phyloP scores from a whole-genome alignment of 2,329 filamentous ascomycete genomes.

The Colletotrichum tropicale region DNA sequence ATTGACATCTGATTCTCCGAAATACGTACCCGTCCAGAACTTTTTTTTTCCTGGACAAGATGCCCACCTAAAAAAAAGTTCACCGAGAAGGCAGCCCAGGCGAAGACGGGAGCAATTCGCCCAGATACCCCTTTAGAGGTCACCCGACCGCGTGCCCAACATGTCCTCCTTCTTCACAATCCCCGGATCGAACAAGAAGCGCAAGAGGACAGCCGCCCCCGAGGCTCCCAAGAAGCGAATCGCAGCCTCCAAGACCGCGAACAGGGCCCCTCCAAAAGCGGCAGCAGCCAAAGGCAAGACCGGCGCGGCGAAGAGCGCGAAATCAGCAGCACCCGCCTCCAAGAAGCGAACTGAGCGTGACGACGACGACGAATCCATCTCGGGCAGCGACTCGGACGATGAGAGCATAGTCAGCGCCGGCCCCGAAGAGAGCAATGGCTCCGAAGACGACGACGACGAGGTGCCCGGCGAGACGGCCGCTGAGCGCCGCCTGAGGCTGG shows the following conservation, averaged over 20 bases:
- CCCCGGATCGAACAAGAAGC: slow-evolving; percentile 86
- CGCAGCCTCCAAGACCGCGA: slow-evolving; percentile 47
- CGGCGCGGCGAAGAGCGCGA: slow-evolving; percentile 24
- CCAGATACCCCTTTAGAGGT: slow-evolving; percentile 7
- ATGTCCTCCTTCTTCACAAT: slow-evolving; percentile 98
- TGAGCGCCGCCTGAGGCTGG: slow-evolving; percentile 83
- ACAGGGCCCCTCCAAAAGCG: slow-evolving; percentile 47
- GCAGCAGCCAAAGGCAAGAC: slow-evolving; percentile 26
- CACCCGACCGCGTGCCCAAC: slow-evolving; percentile 30
- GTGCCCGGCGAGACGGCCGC: slow-evolving; percentile 85
- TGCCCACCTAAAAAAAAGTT: slow-evolving; percentile 25
- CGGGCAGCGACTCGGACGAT: slow-evolving; percentile 79
- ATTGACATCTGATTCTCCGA: slow-evolving; percentile 13
- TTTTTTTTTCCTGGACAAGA: slow-evolving; percentile 38
- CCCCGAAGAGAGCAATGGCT: slow-evolving; percentile 50
- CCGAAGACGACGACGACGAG: slow-evolving; percentile 60
- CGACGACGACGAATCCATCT: slow-evolving; percentile 71
- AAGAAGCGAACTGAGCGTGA: slow-evolving; percentile 58
- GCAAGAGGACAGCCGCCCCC: slow-evolving; percentile 70
- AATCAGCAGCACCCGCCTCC: slow-evolving; percentile 33
- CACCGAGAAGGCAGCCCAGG: slow-evolving; percentile 19
- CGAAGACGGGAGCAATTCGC: slow-evolving; percentile 27
- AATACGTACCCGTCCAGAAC: slow-evolving; percentile 28
- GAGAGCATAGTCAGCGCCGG: slow-evolving; percentile 47
- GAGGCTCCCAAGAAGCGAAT: slow-evolving; percentile 65